phyloP scores from a whole-genome alignment of 2,329 filamentous ascomycete species.

The Ophioceras dolichostomum region DNA sequence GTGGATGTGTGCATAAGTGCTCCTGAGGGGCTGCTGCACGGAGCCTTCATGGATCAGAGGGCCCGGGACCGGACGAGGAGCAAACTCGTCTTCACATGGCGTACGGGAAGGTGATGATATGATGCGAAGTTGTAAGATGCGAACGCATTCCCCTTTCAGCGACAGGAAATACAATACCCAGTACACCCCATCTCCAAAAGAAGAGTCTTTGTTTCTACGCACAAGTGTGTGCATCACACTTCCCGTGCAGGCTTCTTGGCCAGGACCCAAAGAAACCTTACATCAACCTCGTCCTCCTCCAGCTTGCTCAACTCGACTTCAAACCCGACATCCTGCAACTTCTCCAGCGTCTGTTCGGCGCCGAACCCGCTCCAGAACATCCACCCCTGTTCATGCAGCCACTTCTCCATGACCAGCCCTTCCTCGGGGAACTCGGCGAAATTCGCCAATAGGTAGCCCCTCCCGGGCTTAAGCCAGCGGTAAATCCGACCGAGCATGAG shows the following conservation, averaged over 20 bases:
- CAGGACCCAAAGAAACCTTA: constrained; percentile 26
- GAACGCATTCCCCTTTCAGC: no score
- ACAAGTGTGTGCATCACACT: no score
- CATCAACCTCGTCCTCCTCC: constrained; percentile 17
- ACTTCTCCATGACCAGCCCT: constrained; percentile 18
- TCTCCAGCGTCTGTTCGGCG: constrained; percentile 16
- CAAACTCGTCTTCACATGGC: no score
- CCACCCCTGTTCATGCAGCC: constrained; percentile 27
- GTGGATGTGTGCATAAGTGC: no score
- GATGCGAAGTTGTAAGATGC: no score
- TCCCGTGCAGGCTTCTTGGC: constrained; percentile 19
- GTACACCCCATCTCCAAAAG: no score
- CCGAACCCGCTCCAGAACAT: constrained; percentile 31
- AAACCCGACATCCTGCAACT: constrained; percentile 18
- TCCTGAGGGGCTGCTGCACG: no score
- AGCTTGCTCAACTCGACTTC: constrained; percentile 19
- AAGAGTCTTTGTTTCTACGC: no score
- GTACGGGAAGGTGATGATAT: no score
- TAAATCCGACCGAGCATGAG: constrained; percentile 28
- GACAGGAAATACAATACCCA: no score
- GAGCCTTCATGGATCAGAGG: no score
- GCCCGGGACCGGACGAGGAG: no score
- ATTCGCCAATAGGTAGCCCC: constrained; percentile 36
- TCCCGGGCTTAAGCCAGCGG: constrained; percentile 36
- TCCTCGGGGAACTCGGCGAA: constrained; percentile 21